A percentile compares a stretch with the other conserved stretches of the same genome.
Conservation (phyloP, 2,329 filamentous ascomycete species). For the Cytospora schulzeri region DNA sequence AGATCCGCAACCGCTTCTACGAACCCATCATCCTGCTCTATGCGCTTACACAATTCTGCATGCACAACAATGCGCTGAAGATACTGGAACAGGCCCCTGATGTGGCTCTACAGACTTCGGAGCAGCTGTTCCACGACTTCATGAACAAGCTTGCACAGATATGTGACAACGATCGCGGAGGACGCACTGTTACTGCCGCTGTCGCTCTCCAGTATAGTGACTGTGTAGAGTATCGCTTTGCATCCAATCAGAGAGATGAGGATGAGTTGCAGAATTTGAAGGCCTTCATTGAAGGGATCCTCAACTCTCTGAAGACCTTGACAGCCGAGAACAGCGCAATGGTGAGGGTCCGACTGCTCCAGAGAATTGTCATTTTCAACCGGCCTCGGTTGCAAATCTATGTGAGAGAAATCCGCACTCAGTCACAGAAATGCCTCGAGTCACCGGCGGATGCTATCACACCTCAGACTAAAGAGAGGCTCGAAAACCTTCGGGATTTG, state of each 20-base stretch:
- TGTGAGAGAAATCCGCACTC: background rate
- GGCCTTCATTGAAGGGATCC: constrained; percentile 28
- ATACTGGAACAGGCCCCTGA: constrained; percentile 2
- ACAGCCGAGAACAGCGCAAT: background rate
- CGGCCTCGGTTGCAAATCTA: constrained; percentile 26
- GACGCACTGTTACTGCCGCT: constrained; percentile 34
- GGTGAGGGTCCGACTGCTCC: constrained; percentile 19
- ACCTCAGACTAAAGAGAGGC: background rate
- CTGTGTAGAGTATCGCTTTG: constrained; percentile 34
- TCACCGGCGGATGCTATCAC: background rate
- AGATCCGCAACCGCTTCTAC: constrained; percentile 21
- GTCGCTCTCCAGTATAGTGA: constrained; percentile 32
- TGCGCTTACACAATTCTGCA: constrained; percentile 12
- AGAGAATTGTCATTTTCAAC: constrained; percentile 29
- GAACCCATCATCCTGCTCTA: constrained; percentile 23
- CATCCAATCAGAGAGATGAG: constrained; percentile 34
- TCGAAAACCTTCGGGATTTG: constrained; percentile 5
- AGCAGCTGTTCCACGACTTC: constrained; percentile 32
- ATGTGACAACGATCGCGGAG: constrained; percentile 33
- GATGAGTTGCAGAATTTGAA: constrained; percentile 17
- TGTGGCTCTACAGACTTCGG: constrained; percentile 7
- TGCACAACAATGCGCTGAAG: constrained; percentile 12
- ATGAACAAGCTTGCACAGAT: constrained; percentile 36
- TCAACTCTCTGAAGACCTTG: constrained; percentile 25
- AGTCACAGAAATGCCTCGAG: constrained; percentile 20